Base-by-base conservation (phyloP, 352 stramenopile genomes). In the Phytopythium helicoides region DNA sequence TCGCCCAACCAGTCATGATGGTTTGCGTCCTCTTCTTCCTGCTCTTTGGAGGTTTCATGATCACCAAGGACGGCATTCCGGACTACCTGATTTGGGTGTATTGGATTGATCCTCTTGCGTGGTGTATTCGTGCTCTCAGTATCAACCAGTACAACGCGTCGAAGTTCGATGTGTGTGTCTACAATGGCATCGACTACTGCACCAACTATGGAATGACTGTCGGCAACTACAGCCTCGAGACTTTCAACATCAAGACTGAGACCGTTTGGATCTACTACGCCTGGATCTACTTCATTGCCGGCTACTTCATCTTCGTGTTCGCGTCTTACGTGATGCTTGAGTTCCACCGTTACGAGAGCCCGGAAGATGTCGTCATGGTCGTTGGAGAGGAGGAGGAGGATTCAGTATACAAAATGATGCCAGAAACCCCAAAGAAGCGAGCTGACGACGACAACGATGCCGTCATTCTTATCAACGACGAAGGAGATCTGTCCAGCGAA, bases 21-120 rank as follows among this genome's bases (percentile, higher is more conserved):
- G 54, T 92, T 18, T 60, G 62, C 16, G 77, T 91, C 46, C 51
- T 87, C 18, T 60, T 91, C 45, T 87, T 83, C 58, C 66, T 83
- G 56, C 56, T 93, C 18, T 89, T 89, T 34, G 64, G 62, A n/a
- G 82, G 82, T 25, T 91, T 90, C 63, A 52, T 89, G 42, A 64
- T 89, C 16, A 54, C 74, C 3, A 76, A 81, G 39, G 60, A 56
- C 45, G 59, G 76, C 33, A 86, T 91, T 28, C 81, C 78, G 3
- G 53, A 68, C 42, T 81, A 78, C 47, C n/a, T n/a, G n/a, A n/a
- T n/a, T n/a, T n/a, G n/a, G n/a, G n/a, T n/a, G n/a, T n/a, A n/a
- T n/a, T n/a, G 71, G 70, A 73, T 92, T 31, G 83, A 90, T 28
- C 83, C 83, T 7, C 63, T 92, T 21, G 59, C 68, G 15, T 92